Evolutionary conservation across 78 protist species (phyloP).

Genomic region (Trichosphaerium sp.): DNA sequence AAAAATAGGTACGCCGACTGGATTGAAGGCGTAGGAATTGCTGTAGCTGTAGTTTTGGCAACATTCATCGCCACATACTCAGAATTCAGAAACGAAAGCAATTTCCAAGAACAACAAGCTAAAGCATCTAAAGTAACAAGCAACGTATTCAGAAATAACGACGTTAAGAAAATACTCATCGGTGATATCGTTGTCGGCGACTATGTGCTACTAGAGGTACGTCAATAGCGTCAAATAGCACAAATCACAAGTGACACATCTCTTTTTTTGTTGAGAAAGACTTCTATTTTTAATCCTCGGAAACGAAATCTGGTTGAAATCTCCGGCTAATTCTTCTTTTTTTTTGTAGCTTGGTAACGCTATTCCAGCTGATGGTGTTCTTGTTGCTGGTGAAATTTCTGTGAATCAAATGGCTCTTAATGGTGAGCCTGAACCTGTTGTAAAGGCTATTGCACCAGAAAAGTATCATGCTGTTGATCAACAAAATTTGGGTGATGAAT

Average conservation of each 20-base stretch:
- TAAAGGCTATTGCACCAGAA: conserved; percentile 32
- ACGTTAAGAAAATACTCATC: conserved; percentile 17
- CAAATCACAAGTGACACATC: no score
- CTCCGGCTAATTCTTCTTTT: neutral
- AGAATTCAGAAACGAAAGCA: conserved; percentile 44
- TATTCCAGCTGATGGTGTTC: conserved; percentile 66
- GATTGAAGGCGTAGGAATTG: conserved; percentile 59
- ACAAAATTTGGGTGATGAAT: conserved; percentile 27
- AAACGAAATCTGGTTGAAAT: neutral
- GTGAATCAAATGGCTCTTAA: conserved; percentile 43
- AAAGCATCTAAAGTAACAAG: conserved; percentile 42
- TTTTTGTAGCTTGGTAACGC: conserved; percentile 53
- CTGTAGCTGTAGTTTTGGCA: conserved; percentile 49
- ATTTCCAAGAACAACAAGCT: conserved; percentile 48
- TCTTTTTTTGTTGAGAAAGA: no score
- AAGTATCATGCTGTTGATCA: conserved; percentile 3
- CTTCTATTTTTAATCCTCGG: neutral
- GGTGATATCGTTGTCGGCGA: conserved; percentile 67
- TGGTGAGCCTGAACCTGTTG: conserved; percentile 42
- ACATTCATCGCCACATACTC: conserved; percentile 56
- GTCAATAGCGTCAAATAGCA: no score
- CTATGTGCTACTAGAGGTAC: conserved; percentile 5
- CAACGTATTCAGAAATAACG: conserved; percentile 31
- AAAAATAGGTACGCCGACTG: conserved; percentile 61
- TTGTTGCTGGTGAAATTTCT: conserved; percentile 38